Conservation (phyloP, 441 rosid species). For the Biscutella laevigata region DNA sequence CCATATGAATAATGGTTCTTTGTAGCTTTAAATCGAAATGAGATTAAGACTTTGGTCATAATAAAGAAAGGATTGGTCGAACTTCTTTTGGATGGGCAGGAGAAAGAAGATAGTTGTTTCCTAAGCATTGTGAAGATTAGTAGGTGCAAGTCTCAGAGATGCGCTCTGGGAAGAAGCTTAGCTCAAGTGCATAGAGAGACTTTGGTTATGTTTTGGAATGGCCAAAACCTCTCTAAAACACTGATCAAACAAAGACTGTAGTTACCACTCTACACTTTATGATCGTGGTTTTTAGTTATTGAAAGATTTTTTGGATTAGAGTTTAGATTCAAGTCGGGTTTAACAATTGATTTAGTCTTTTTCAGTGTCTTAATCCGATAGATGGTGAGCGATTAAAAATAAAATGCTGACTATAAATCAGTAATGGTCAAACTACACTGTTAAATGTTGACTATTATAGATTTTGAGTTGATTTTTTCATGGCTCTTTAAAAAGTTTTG, state of each 20-base stretch:
- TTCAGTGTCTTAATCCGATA: not conserved
- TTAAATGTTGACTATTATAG: constrained; percentile 7
- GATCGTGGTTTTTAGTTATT: no score
- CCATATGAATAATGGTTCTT: not conserved
- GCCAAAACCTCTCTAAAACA: constrained; percentile 30
- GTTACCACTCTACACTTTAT: not conserved
- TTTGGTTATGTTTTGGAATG: constrained; percentile 42
- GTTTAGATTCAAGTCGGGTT: not conserved
- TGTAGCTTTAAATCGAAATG: not conserved
- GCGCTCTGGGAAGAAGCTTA: constrained; percentile 21
- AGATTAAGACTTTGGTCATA: not conserved
- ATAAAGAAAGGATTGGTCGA: not conserved
- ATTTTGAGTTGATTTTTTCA: not conserved
- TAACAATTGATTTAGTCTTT: not conserved
- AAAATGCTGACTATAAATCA: not conserved
- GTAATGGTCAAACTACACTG: not conserved
- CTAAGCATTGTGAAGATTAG: constrained; percentile 49
- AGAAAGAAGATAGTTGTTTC: constrained; percentile 30
- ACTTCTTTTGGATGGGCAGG: constrained; percentile 11
- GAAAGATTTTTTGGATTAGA: constrained; percentile 1
- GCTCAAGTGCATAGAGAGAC: constrained; percentile 49
- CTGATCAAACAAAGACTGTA: constrained; percentile 60
- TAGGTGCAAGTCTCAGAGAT: constrained; percentile 42
- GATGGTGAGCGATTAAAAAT: not conserved
- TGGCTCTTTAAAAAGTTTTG: not conserved